These are phyloP conservation scores for Cochlearia excelsa DNA, from an alignment of 345 rosid genomes.

Conservation along the genomic window DNA sequence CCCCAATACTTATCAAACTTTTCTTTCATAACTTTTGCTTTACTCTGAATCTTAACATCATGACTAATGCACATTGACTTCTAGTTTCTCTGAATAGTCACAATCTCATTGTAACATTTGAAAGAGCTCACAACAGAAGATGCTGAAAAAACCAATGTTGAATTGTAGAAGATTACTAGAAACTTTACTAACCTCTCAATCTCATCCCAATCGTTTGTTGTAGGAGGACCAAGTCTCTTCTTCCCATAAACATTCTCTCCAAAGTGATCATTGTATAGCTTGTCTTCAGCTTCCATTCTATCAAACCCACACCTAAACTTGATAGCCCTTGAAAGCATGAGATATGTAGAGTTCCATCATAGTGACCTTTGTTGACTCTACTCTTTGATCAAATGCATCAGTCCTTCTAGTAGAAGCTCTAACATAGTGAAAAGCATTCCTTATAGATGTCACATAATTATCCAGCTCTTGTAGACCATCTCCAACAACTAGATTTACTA, in stretches of 20 bases:
- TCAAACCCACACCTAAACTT: neutral
- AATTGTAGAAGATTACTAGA: neutral
- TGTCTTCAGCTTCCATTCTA: neutral
- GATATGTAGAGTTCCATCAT: neutral
- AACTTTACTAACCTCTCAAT: neutral
- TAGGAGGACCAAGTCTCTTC: neutral
- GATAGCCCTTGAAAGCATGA: neutral
- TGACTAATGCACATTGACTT: neutral
- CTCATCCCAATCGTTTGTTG: neutral
- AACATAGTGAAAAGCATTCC: neutral
- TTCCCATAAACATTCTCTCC: neutral
- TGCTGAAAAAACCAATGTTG: neutral
- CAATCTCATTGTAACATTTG: neutral
- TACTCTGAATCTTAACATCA: neutral
- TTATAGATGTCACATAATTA: neutral
- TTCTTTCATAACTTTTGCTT: neutral
- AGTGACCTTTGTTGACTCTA: neutral
- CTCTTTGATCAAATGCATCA: neutral
- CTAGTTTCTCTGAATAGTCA: neutral
- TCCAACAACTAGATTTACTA: neutral
- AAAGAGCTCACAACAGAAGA: neutral
- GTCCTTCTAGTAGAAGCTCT: neutral
- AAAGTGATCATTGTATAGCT: neutral
- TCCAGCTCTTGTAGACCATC: neutral
- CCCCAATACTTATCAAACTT: neutral